A percentile compares a stretch with the other conserved stretches of the same genome.
These are phyloP conservation scores for Penicillium bialowiezense DNA, from an alignment of 495 filamentous ascomycete species.

Conservation along the genomic window DNA sequence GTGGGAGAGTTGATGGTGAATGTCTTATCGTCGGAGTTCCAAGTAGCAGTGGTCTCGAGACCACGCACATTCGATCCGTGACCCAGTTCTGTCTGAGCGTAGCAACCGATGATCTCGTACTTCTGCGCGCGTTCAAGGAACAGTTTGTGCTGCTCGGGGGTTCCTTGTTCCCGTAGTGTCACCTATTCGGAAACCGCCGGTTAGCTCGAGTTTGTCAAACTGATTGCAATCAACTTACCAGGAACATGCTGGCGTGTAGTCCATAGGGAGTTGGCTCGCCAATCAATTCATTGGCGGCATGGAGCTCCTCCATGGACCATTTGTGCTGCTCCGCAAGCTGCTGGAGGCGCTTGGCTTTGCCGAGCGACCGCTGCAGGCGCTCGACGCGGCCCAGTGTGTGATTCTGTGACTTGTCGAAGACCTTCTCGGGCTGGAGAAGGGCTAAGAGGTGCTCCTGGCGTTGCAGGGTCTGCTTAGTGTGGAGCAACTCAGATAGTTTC, in stretches of 20 bases:
- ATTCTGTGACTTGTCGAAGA: conserved; percentile 69
- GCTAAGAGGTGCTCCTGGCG: conserved; percentile 52
- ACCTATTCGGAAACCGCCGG: conserved; percentile 33
- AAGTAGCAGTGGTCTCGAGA: conserved; percentile 70
- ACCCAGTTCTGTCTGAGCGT: conserved; percentile 74
- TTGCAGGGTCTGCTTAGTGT: conserved; percentile 54
- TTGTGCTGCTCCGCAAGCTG: conserved; percentile 58
- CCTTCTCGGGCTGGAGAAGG: conserved; percentile 55
- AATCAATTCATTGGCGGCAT: conserved; percentile 57
- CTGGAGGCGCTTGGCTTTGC: conserved; percentile 61
- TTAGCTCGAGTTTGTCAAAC: conserved; percentile 4
- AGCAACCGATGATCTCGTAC: conserved; percentile 70
- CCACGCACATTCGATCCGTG: conserved; percentile 75
- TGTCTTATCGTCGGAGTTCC: conserved; percentile 63
- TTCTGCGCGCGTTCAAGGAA: conserved; percentile 62
- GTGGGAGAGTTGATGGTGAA: conserved; percentile 67
- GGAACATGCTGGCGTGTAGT: conserved; percentile 65
- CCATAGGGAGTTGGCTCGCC: conserved; percentile 67
- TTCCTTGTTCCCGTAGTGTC: conserved; percentile 67
- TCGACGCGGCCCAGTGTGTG: conserved; percentile 64
- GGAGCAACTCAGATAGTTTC: conserved; percentile 58
- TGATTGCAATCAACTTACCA: conserved; percentile 35
- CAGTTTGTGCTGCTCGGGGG: conserved; percentile 63
- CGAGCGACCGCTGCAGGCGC: conserved; percentile 59
- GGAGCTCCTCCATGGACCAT: conserved; percentile 62